Evolutionary conservation across 1,139 yeast species (phyloP), one percentile per base, ranked within the genome.

Genomic region (Pichia sp.): DNA sequence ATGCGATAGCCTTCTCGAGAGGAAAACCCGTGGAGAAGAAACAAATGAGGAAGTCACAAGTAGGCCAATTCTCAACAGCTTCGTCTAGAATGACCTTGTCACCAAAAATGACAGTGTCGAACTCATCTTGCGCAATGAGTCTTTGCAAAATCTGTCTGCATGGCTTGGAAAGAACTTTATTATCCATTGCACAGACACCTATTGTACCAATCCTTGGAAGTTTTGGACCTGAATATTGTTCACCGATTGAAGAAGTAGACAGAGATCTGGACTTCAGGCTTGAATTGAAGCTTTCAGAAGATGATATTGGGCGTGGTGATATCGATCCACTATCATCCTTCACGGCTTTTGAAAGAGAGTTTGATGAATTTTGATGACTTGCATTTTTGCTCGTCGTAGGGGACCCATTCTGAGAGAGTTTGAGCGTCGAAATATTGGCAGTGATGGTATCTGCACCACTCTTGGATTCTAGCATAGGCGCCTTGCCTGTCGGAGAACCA

Each of bases 131-230:
- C 49, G 85, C 94, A 45, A 88, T 84, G 52, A 93, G 65, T 35
- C 96, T 67, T 58, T 85, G 88, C 50, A 93, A 67, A 45, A 93
- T 93, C 44, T 83, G 85, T 44, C 97, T 69, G 56, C 97, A 91
- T 3, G 99, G 98, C 60, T 93, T 93, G 27, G 94, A 83, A 56
- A 94, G 71, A 1, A 88, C 98, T 59, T 93, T 93, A 38, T 91
- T 80, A 59, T 93, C 98, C 97, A 93, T 88, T 8, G 99, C 99
- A 64, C 98, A 93, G 1, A 93, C 96, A 32, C 99, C 99, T 50
- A 93, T 86, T 50, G 86, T 87, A 25, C 98, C 98, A 46, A 87
- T 74, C 47, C 74, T 79, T 3, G 91, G 88, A 34, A 78, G 53
- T 42, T 70, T 67, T 3, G 77, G 74, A 8, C 56, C 56, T 37